Conservation (phyloP, 768 basidiomycete species). For the Polyporus arcularius region DNA sequence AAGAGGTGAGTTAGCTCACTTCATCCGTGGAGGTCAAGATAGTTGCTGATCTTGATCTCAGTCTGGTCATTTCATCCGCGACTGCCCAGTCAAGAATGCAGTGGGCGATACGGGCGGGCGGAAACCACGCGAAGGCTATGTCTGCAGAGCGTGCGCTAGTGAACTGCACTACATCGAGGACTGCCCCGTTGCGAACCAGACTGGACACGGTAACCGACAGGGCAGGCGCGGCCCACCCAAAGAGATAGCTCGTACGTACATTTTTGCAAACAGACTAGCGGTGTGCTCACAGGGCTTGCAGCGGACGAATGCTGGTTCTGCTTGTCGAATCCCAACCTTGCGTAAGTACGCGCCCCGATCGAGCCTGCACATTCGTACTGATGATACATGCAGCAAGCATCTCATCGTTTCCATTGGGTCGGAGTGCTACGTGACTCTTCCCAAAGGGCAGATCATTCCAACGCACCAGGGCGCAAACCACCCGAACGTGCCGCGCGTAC, state of each 20-base stretch:
- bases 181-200: constrained; percentile 71
- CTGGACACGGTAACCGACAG: constrained; percentile 38
- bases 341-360: constrained; percentile 47
- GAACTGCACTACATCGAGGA: constrained; percentile 86
- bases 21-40: neutral
- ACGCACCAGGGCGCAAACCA: constrained; percentile 60
- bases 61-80: constrained; percentile 84
- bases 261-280: neutral
- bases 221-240: constrained; percentile 60
- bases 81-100: constrained; percentile 81
- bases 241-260: constrained; percentile 71
- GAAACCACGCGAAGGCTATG: constrained; percentile 83
- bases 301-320: constrained; percentile 99
- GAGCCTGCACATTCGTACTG: neutral
- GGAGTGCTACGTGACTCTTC: constrained; percentile 94
- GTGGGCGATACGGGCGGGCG: constrained; percentile 81
- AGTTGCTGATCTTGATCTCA: constrained; percentile 31
- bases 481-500: constrained; percentile 51
- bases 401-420: constrained; percentile 91
- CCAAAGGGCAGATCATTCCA: constrained; percentile 92
- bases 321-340: constrained; percentile 88
- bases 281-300: constrained; percentile 29
- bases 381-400: constrained; percentile 68
- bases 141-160: constrained; percentile 90
- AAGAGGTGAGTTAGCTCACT: constrained; percentile 45